phyloP scores from a whole-genome alignment of 73 alveolate genomes.

The Paramecium sonneborni region DNA sequence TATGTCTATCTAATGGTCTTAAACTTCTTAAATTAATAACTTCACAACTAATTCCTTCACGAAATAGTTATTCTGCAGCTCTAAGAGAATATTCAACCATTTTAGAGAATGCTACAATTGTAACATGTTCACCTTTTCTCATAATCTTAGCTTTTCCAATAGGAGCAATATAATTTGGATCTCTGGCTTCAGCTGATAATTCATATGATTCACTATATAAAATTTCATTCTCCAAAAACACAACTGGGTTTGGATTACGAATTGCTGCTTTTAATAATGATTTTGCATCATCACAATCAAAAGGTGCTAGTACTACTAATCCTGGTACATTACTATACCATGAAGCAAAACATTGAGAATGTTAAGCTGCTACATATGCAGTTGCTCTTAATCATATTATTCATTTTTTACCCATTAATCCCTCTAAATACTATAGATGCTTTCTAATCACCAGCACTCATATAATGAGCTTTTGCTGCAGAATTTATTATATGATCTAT shows the following conservation, averaged over 20 bases:
- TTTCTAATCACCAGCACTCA: constrained; percentile 85
- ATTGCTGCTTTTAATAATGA: constrained; percentile 87
- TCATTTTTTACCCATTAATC: constrained; percentile 73
- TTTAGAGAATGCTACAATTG: constrained; percentile 84
- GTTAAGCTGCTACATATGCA: constrained; percentile 93
- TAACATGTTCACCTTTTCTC: constrained; percentile 87
- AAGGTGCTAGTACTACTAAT: constrained; percentile 83
- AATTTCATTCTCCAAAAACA: constrained; percentile 87
- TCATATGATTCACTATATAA: constrained; percentile 80
- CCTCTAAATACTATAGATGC: constrained; percentile 92
- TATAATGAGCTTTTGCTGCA: constrained; percentile 83
- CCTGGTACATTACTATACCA: constrained; percentile 94
- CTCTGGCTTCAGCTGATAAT: constrained; percentile 76
- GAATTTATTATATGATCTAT: constrained; percentile 89
- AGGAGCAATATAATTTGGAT: constrained; percentile 82
- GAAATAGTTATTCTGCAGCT: constrained; percentile 81
- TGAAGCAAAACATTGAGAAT: constrained; percentile 89
- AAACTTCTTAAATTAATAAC: constrained; percentile 84
- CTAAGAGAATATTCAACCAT: constrained; percentile 78
- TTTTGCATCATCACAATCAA: constrained; percentile 84
- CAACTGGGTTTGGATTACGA: constrained; percentile 89
- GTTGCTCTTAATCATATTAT: constrained; percentile 60
- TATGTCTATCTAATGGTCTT: constrained; percentile 83
- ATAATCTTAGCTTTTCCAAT: constrained; percentile 85
- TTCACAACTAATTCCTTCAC: constrained; percentile 80